Base-by-base conservation (phyloP, 140 eudicot species). In the Erigeron philadelphicus region DNA sequence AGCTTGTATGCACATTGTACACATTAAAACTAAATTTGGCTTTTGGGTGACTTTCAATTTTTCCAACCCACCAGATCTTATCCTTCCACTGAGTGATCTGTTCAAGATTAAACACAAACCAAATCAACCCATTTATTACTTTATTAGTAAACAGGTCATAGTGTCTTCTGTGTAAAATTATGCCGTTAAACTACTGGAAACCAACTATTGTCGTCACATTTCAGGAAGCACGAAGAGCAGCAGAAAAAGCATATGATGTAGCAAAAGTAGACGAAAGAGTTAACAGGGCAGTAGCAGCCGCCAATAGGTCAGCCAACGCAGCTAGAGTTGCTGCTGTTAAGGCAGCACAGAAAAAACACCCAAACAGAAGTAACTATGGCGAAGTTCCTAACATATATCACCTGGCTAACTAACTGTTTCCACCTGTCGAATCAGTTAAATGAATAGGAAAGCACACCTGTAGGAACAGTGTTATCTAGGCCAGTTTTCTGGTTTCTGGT, bases 251-350 rank as follows among this genome's bases (percentile, higher is more conserved):
- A 2, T 89, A 87, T 61, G 99, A 89, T 65, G 81, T 87, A 63
- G 79, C 71, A 0, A 93, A 93, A 73, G 99, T 93, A 54, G 99
- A 93, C 45, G 97, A 89, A 78, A 78, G 97, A 76, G 99, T 93
- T 44, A 93, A 85, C 67, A 69, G 88, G 76, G 88, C 95, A 11
- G 95, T 93, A 17, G 82, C 86, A 66, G 86, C 97, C 17, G 99
- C 99, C 46, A 89, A 93, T 83, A 79, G 82, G 43, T 95, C 99
- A 10, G 97, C 95, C 19, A 93, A 89, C 78, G 96, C 99, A 5
- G 99, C 97, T 35, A 80, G 97, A 80, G 99, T 93, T 7, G 97
- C 91, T 7, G 95, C 99, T 3, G 94, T 89, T 5, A 93, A 87
- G 61, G 99, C 97, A 0, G 94, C 89, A 38, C 99, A 93, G 70